Conservation (phyloP, 2,329 filamentous ascomycete genomes). For the Colletotrichum sp. region DNA sequence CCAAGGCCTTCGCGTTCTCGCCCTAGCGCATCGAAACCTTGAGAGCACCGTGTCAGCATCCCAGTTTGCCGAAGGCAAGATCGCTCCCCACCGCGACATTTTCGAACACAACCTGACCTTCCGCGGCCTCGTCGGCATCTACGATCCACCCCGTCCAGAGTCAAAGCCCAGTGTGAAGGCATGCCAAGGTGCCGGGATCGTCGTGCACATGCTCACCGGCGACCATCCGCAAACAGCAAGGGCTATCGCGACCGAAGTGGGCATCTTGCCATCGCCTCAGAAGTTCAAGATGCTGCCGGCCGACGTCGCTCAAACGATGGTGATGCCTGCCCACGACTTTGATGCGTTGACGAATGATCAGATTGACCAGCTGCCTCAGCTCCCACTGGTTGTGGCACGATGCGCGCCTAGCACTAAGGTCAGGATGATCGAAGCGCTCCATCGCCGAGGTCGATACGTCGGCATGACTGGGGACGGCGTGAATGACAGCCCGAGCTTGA, state of each 20-base stretch:
- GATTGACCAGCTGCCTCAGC: conserved; percentile 66
- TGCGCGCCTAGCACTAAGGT: conserved; percentile 75
- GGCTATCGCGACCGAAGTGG: conserved; percentile 68
- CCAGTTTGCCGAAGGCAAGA: conserved; percentile 41
- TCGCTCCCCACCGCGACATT: conserved; percentile 48
- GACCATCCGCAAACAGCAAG: conserved; percentile 70
- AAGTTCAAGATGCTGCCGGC: conserved; percentile 47
- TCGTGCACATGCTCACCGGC: conserved; percentile 74
- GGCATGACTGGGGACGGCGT: conserved; percentile 70
- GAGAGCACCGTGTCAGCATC: conserved; percentile 39
- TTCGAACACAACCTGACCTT: conserved; percentile 70
- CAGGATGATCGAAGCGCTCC: conserved; percentile 75
- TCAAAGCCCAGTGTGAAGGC: conserved; percentile 62
- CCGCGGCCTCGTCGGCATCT: conserved; percentile 72
- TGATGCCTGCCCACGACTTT: conserved; percentile 69
- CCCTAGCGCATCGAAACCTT: conserved; percentile 61
- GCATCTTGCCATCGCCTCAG: conserved; percentile 61
- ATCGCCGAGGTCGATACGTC: conserved; percentile 61
- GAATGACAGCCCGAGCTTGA: conserved; percentile 74
- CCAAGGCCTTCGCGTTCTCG: conserved; percentile 72
- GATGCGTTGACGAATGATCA: conserved; percentile 67
- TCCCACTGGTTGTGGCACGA: conserved; percentile 72
- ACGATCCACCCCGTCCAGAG: conserved; percentile 73
- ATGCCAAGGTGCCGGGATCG: conserved; percentile 66
- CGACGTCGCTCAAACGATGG: conserved; percentile 63